Conservation (phyloP, 257 asterid species). For the Solanum appendiculatum region DNA sequence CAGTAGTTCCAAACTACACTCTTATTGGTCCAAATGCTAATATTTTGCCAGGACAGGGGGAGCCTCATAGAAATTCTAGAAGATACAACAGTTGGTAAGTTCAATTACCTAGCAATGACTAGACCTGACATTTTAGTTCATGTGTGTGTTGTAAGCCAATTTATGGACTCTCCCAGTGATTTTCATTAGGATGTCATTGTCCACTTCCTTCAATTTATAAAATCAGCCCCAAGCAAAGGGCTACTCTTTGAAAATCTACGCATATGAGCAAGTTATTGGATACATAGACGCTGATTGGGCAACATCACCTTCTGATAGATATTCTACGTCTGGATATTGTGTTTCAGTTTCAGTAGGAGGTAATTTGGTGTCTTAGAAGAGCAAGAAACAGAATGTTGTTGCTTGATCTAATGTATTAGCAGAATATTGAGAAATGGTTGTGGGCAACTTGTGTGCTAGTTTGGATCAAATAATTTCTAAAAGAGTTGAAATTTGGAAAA, state of each 20-base stretch:
- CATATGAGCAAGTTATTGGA: neutral
- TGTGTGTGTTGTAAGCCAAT: neutral
- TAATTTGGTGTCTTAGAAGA: neutral
- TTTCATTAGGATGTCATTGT: neutral
- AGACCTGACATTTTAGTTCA: neutral
- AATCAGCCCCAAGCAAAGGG: neutral
- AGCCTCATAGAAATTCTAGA: neutral
- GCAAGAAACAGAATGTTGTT: neutral
- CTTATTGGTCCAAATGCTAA: neutral
- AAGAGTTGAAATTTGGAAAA: neutral
- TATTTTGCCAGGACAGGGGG: neutral
- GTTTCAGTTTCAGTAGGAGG: neutral
- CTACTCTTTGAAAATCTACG: neutral
- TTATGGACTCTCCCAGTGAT: neutral
- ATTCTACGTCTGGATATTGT: neutral
- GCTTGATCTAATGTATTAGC: neutral
- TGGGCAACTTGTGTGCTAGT: neutral
- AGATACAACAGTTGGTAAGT: neutral
- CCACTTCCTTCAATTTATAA: neutral
- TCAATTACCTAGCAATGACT: neutral
- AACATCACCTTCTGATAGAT: neutral
- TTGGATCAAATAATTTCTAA: neutral
- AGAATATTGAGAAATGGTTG: neutral
- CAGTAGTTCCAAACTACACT: neutral
- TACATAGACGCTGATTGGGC: neutral